phyloP scores from a whole-genome alignment of 106 monocot genomes.

The Dendrobium officinale region DNA sequence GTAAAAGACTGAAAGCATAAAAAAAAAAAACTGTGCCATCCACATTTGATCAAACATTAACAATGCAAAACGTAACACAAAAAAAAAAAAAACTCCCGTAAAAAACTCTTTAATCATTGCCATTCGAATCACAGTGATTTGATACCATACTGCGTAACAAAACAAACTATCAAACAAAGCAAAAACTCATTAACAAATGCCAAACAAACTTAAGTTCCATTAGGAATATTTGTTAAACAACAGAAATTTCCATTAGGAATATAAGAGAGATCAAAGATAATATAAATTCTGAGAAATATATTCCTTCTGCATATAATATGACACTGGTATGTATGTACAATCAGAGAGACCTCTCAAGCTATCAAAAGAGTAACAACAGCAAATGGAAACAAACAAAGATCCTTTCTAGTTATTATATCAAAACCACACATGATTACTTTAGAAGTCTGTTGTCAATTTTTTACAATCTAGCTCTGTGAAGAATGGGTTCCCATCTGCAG shows the following conservation, averaged over 20 bases:
- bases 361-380: neutral
- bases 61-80: no score
- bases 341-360: neutral
- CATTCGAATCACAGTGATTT: no score
- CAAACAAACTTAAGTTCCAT: no score
- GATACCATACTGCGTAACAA: neutral
- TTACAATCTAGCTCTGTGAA: neutral
- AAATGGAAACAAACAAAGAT: neutral
- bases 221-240: neutral
- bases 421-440: neutral
- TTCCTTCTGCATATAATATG: neutral
- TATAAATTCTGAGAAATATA: neutral
- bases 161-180: neutral
- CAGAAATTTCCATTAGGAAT: neutral
- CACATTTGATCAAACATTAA: no score
- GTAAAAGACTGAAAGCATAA: no score
- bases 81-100: no score
- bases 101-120: no score
- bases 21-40: no score
- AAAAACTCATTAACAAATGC: neutral
- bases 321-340: neutral
- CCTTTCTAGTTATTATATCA: neutral
- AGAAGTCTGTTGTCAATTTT: neutral
- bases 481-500: neutral
- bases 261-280: neutral